Base-by-base conservation (phyloP, 331 rosid species). In the Malus hybrid region DNA sequence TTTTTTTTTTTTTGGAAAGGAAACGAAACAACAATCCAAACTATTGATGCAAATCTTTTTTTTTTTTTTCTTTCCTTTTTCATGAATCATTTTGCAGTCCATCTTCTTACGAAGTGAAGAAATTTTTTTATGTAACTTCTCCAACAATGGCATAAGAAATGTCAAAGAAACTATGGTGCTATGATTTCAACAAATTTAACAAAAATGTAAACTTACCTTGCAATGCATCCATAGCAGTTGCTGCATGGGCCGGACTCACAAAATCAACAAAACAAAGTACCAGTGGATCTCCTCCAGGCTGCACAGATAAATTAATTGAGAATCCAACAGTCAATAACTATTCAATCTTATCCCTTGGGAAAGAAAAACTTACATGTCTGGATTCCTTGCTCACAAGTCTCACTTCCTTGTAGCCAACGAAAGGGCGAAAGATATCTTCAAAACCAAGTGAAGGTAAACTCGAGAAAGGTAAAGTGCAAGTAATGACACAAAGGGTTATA, bases 351-450 rank as follows among this genome's bases (percentile, higher is more conserved):
- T 52, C 55, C 70, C 59, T 11, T 36, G 33, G 13, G 33, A 79
- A 64, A 79, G 46, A 62, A 42, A 80, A 75, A 87, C 93, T 90
- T 82, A 93, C 98, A 74, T 85, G 96, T 93, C 93, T 90, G 19
- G 96, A 83, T 79, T 91, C 98, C 95, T 91, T 93, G 90, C 86
- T 88, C 39, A 93, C 98, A 24, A 93, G 97, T 83, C 98, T 91
- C 81, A 93, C 98, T 90, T 93, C 98, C 86, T 87, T 93, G 90
- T 93, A 93, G 77, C 98, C 98, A 78, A 93, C 98, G 78, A 93
- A 93, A 66, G 98, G 98, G 80, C 98, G 96, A 79, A 93, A 93
- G 55, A 93, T 93, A 83, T 93, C 98, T 93, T 75, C 28, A 52
- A 46, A 72, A 34, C 34, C 24, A 65, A 78, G 90, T 88, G 76